Conservation (phyloP, 306 rosid genomes). For the Lablab purpureus region DNA sequence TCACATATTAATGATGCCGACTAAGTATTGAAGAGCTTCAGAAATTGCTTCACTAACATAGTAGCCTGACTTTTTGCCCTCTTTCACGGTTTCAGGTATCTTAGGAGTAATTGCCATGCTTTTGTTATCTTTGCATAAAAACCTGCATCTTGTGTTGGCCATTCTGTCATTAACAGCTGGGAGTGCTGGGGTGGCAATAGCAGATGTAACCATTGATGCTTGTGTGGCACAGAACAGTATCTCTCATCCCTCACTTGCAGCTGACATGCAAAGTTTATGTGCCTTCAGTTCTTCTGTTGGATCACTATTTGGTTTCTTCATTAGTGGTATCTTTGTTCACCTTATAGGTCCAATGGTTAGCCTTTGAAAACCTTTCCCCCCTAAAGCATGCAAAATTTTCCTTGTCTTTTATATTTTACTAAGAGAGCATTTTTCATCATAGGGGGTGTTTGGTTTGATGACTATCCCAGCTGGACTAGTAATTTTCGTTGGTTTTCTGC, state of each 20-base stretch:
- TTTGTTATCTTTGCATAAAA: constrained; percentile 64
- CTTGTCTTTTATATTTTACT: neutral
- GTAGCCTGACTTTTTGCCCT: constrained; percentile 33
- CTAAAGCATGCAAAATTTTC: neutral
- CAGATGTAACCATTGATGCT: constrained; percentile 97
- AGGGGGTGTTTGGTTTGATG: constrained; percentile 92
- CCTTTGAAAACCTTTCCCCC: constrained; percentile 34
- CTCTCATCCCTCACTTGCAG: constrained; percentile 74
- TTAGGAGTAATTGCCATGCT: constrained; percentile 76
- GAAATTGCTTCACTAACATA: constrained; percentile 34
- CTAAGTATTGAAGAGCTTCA: constrained; percentile 2
- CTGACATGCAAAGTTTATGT: constrained; percentile 96
- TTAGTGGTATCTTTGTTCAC: constrained; percentile 90
- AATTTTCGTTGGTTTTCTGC: constrained; percentile 67
- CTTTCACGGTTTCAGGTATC: constrained; percentile 59
- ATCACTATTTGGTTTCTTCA: constrained; percentile 78
- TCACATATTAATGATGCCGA: neutral
- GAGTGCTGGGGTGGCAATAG: constrained; percentile 87
- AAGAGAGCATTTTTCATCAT: constrained; percentile 27
- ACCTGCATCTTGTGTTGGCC: constrained; percentile 81
- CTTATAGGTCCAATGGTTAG: constrained; percentile 89
- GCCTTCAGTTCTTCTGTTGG: constrained; percentile 90
- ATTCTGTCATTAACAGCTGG: constrained; percentile 72
- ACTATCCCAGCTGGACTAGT: constrained; percentile 88
- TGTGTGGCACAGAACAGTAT: constrained; percentile 96